Conservation (phyloP, 768 basidiomycete species). For the Megacollybia marginata region DNA sequence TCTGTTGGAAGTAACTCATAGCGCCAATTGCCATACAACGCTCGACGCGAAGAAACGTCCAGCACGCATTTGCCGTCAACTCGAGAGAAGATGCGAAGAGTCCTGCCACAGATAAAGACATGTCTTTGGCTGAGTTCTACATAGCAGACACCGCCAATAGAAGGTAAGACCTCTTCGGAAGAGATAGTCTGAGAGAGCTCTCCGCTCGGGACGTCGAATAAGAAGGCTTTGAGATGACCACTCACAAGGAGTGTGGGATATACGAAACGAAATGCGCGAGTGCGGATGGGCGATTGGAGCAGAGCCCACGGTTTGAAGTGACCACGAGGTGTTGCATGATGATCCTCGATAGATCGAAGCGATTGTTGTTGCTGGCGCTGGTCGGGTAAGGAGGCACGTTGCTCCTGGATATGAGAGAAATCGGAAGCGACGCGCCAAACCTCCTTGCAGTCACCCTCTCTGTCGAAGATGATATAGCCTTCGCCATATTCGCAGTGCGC, state of each 20-base stretch:
- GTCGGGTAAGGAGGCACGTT: slow-evolving; percentile 25
- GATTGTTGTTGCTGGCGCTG: slow-evolving; percentile 12
- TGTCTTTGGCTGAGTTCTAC: slow-evolving; percentile 57
- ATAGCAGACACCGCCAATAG: slow-evolving; percentile 24
- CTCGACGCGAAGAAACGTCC: slow-evolving; percentile 29
- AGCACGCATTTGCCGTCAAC: slow-evolving; percentile 35
- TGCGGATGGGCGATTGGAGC: slow-evolving; percentile 35
- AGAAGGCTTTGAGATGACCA: slow-evolving; percentile 33
- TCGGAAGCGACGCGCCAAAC: slow-evolving; percentile 55
- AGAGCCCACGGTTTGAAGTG: slow-evolving; percentile 61
- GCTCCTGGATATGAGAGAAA: slow-evolving; percentile 8
- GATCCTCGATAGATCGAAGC: slow-evolving; percentile 3
- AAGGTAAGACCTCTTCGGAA: slow-evolving; percentile 12
- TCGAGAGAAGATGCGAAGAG: slow-evolving; percentile 50
- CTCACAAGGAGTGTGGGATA: slow-evolving; percentile 59
- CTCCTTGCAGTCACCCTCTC: slow-evolving; percentile 49
- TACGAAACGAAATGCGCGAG: slow-evolving; percentile 57
- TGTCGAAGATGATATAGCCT: slow-evolving; percentile 69
- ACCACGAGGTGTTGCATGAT: slow-evolving; percentile 22
- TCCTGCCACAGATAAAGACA: slow-evolving; percentile 50
- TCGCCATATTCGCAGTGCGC: slow-evolving; percentile 71
- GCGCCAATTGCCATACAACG: slow-evolving; percentile 26
- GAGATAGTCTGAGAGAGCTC: slow-evolving; percentile 39
- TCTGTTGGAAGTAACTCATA: slow-evolving; percentile 15
- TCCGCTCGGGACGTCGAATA: slow-evolving; percentile 58